Evolutionary conservation across 1,284 basidiomycete species (phyloP).

Genomic region (Trametes sp.): DNA sequence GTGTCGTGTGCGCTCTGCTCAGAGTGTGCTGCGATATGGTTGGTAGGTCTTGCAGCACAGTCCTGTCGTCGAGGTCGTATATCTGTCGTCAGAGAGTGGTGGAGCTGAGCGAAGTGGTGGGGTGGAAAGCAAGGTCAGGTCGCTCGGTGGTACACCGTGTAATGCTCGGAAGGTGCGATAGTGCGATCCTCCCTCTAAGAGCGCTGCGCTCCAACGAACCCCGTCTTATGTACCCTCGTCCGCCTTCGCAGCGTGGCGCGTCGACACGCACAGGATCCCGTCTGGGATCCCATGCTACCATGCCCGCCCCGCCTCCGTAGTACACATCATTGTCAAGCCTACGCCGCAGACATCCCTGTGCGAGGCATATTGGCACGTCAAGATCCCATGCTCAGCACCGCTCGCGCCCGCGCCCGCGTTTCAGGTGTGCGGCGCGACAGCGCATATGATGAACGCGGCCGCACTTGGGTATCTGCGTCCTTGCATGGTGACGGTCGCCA

Average conservation of each 20-base stretch:
- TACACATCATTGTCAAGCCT: not conserved
- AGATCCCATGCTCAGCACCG: not conserved
- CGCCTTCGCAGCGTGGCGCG: constrained; percentile 15
- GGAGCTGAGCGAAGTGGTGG: not conserved
- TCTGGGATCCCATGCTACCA: constrained; percentile 3
- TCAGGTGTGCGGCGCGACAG: not conserved
- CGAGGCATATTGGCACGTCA: not conserved
- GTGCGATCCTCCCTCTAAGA: constrained; percentile 4
- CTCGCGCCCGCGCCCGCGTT: not conserved
- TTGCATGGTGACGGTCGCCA: not conserved
- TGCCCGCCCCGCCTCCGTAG: not conserved
- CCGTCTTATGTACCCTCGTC: constrained; percentile 16
- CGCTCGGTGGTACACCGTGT: not conserved
- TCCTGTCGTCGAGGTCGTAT: too few relatives aligned
- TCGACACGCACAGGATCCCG: constrained; percentile 6
- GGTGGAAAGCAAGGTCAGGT: not conserved
- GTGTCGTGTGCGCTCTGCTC: not conserved
- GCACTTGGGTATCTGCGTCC: too few relatives aligned
- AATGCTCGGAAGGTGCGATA: constrained; percentile 1
- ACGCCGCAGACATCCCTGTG: not conserved
- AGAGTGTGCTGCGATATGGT: not conserved
- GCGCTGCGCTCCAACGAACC: constrained; percentile 4
- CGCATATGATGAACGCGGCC: not conserved
- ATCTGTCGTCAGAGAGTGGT: not conserved
- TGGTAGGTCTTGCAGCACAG: too few relatives aligned